These are phyloP conservation scores for Neurospora sp. DNA, from an alignment of 495 filamentous ascomycete species.

Conservation along the genomic window DNA sequence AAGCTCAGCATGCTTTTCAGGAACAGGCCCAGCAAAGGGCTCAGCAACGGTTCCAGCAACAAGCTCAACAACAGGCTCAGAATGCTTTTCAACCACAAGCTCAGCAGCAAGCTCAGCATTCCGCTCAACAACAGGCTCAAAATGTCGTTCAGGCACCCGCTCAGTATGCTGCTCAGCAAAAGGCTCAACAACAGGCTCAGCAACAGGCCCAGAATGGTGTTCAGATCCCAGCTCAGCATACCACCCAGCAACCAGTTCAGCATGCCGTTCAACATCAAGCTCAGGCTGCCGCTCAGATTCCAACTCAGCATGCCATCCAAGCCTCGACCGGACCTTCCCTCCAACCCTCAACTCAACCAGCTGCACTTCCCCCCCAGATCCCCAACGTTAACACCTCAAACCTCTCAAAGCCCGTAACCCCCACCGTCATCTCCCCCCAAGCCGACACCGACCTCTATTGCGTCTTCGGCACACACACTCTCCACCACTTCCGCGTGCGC, in stretches of 20 bases:
- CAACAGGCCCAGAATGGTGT: neutral
- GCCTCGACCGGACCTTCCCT: neutral
- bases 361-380: neutral
- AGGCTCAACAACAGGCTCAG: neutral
- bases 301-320: neutral
- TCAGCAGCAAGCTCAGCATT: neutral
- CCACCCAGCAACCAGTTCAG: conserved; percentile 1
- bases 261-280: neutral
- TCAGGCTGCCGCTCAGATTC: no score
- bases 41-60: neutral
- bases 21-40: neutral
- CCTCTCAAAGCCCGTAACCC: neutral
- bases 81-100: no score
- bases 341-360: neutral
- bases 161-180: neutral
- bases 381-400: neutral
- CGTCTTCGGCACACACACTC: neutral
- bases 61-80: neutral
- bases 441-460: neutral
- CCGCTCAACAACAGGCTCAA: neutral
- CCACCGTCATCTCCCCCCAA: neutral
- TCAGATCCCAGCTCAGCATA: neutral
- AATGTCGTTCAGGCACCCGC: neutral
- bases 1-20: neutral
- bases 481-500: neutral